phyloP scores from a whole-genome alignment of 2,329 filamentous ascomycete genomes.

The Coniochaeta hoffmannii region DNA sequence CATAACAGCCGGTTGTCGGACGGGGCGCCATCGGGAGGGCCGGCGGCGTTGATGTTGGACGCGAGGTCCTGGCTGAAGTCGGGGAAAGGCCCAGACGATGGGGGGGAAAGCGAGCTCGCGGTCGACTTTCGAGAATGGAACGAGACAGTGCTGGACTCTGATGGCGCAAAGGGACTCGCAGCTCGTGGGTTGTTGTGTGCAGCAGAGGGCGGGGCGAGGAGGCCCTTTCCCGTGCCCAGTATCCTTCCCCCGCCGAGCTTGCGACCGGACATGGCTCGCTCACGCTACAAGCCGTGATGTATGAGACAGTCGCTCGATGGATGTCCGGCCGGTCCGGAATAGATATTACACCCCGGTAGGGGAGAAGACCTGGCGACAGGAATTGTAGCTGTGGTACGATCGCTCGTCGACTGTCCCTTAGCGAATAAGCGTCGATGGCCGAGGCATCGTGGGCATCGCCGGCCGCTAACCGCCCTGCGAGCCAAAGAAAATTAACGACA shows the following conservation, averaged over 20 bases:
- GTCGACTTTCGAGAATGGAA: conserved; percentile 58
- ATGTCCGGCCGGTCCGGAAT: too few relatives aligned
- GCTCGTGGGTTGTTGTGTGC: conserved; percentile 30
- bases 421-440: background rate
- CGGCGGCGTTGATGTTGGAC: conserved; percentile 66
- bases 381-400: background rate
- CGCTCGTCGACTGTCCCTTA: background rate
- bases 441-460: background rate
- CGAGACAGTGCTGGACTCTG: conserved; percentile 64
- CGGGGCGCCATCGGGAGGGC: conserved; percentile 45
- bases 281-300: too few relatives aligned
- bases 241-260: conserved; percentile 90
- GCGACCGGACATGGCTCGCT: conserved; percentile 83
- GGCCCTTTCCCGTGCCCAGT: conserved; percentile 75
- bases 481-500: background rate
- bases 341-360: too few relatives aligned
- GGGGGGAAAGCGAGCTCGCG: conserved; percentile 42
- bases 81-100: conserved; percentile 56
- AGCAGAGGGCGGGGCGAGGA: conserved; percentile 58
- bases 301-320: too few relatives aligned
- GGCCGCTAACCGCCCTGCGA: background rate
- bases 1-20: conserved; percentile 69
- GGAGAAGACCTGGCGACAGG: background rate
- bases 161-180: conserved; percentile 44
- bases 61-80: conserved; percentile 70